Evolutionary conservation across 2,329 filamentous ascomycete species (phyloP).

Genomic region (Ophiosphaerella herpotricha): DNA sequence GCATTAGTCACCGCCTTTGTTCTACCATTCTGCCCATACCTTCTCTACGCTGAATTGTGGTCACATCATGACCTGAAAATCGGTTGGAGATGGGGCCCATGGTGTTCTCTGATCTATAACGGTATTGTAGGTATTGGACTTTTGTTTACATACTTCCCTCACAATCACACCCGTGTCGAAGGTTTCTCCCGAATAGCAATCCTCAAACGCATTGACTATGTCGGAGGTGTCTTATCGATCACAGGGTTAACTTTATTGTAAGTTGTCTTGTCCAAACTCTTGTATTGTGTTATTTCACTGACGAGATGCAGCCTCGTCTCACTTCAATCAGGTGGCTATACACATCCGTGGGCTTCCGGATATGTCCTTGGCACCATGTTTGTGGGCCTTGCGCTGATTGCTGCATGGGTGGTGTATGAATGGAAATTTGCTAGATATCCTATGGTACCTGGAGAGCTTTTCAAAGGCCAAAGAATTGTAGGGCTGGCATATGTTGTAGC

Average conservation of each 20-base stretch:
- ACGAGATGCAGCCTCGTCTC: slow-evolving; percentile 40
- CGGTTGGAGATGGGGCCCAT: slow-evolving; percentile 44
- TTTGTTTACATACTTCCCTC: slow-evolving; percentile 38
- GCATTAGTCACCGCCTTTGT: slow-evolving; percentile 42
- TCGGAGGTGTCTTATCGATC: slow-evolving; percentile 37
- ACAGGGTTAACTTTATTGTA: slow-evolving; percentile 41
- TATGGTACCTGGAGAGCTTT: slow-evolving; percentile 47
- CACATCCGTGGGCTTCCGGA: slow-evolving; percentile 45
- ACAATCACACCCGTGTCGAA: slow-evolving; percentile 37
- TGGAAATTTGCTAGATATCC: slow-evolving; percentile 45
- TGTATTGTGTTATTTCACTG: slow-evolving; percentile 9
- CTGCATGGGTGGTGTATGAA: slow-evolving; percentile 44
- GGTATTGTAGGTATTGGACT: slow-evolving; percentile 36
- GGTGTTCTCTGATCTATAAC: slow-evolving; percentile 41
- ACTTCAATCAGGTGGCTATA: slow-evolving; percentile 47
- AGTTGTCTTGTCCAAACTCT: background rate
- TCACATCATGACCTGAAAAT: slow-evolving; percentile 26
- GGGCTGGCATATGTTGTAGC: slow-evolving; percentile 39
- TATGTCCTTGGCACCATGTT: slow-evolving; percentile 46
- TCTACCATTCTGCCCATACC: slow-evolving; percentile 42
- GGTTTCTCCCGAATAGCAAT: slow-evolving; percentile 36
- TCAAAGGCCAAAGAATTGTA: slow-evolving; percentile 39
- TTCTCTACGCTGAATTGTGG: slow-evolving; percentile 38
- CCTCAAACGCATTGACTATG: slow-evolving; percentile 39
- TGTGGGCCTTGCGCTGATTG: slow-evolving; percentile 41